These are phyloP conservation scores for Colletotrichum echinochloae DNA, from an alignment of 2,329 filamentous ascomycete genomes.

Conservation along the genomic window DNA sequence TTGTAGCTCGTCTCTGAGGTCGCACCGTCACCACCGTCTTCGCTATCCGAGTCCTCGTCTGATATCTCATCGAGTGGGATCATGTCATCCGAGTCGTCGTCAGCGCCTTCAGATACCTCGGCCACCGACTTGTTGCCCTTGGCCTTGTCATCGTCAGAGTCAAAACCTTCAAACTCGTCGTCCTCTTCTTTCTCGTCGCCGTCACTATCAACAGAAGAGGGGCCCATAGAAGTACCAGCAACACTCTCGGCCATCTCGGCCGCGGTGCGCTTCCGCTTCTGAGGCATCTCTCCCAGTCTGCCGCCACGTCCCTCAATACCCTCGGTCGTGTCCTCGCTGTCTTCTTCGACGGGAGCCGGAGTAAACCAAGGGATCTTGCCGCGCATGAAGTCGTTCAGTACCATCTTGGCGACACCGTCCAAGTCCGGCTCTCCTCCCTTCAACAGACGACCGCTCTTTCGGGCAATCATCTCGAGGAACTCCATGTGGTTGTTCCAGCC, in stretches of 20 bases:
- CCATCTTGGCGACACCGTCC: conserved; percentile 95
- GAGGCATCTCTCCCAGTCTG: conserved; percentile 86
- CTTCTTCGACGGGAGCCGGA: conserved; percentile 74
- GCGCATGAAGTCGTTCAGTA: conserved; percentile 94
- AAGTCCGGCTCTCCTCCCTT: conserved; percentile 95
- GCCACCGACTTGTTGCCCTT: conserved; percentile 44
- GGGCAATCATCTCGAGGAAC: conserved; percentile 87
- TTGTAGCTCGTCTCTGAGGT: conserved; percentile 40
- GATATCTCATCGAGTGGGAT: conserved; percentile 35
- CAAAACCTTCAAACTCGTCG: conserved; percentile 62
- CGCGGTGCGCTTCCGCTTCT: conserved; percentile 78
- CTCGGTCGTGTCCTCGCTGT: conserved; percentile 61
- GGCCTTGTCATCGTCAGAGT: conserved; percentile 54
- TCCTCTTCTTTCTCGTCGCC: conserved; percentile 47
- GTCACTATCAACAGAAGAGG: conserved; percentile 44
- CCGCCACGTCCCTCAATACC: conserved; percentile 79
- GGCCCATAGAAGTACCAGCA: conserved; percentile 51
- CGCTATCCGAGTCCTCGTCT: conserved; percentile 41
- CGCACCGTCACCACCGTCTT: conserved; percentile 27
- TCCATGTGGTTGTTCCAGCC: conserved; percentile 82
- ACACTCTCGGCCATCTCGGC: conserved; percentile 58
- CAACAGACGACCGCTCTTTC: conserved; percentile 87
- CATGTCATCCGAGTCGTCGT: conserved; percentile 36
- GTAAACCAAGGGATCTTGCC: conserved; percentile 98
- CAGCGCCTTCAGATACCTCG: conserved; percentile 30